These are phyloP conservation scores for Globisporangium canariense DNA, from an alignment of 352 stramenopile species.

Conservation along the genomic window DNA sequence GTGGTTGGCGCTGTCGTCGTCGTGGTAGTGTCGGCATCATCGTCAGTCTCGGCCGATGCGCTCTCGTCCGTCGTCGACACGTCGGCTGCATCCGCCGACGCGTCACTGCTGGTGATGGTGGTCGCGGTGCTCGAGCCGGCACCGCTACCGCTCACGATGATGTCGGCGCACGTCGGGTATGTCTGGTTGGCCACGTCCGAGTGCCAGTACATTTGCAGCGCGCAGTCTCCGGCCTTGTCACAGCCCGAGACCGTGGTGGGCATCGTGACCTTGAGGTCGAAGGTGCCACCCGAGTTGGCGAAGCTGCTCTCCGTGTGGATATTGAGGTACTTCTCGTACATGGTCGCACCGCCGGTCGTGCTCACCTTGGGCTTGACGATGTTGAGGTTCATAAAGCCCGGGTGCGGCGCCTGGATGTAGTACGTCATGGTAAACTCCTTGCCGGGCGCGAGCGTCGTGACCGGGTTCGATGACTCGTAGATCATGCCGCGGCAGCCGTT, in stretches of 20 bases:
- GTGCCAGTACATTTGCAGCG: slow-evolving; percentile 64
- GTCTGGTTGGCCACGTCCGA: slow-evolving; percentile 56
- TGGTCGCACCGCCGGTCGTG: slow-evolving; percentile 39
- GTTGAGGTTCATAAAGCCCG: slow-evolving; percentile 45
- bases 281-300: slow-evolving; percentile 30
- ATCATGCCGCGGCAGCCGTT: slow-evolving; percentile 60
- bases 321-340: slow-evolving; percentile 40
- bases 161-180: slow-evolving; percentile 45
- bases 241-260: slow-evolving; percentile 41
- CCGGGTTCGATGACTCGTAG: slow-evolving; percentile 40
- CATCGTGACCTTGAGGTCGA: slow-evolving; percentile 33
- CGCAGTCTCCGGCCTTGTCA: slow-evolving; percentile 37
- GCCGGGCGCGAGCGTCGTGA: slow-evolving; percentile 40
- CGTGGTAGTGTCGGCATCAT: neutral
- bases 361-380: slow-evolving; percentile 50
- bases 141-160: slow-evolving; percentile 3
- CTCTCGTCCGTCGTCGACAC: neutral
- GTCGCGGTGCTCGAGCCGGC: slow-evolving; percentile 13
- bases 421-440: slow-evolving; percentile 45
- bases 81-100: slow-evolving; percentile 1
- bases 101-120: slow-evolving; percentile 10
- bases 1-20: neutral
- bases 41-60: neutral
- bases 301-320: slow-evolving; percentile 21
- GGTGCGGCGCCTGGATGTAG: slow-evolving; percentile 54